Percentiles rank a stretch among this genome's conserved stretches.
Conservation (phyloP, 306 rosid genomes). For the Arachis hypogaea region DNA sequence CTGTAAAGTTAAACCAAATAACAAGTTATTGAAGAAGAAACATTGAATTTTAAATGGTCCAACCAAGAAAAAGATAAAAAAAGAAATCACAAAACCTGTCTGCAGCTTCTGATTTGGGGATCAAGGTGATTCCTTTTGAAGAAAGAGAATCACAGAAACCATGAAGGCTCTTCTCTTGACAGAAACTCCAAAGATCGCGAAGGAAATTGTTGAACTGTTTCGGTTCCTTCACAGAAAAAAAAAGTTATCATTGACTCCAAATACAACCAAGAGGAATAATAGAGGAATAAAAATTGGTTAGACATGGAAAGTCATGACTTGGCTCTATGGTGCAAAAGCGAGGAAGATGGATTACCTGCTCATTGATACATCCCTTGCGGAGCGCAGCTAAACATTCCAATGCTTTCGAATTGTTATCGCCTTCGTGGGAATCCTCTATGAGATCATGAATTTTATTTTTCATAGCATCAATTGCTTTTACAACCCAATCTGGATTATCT, state of each 20-base stretch:
- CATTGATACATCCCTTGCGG: slow-evolving; percentile 85
- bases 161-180: slow-evolving; percentile 52
- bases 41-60: not conserved
- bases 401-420: slow-evolving; percentile 71
- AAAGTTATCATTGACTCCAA: slow-evolving; percentile 17
- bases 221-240: slow-evolving; percentile 69
- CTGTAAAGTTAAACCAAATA: slow-evolving; percentile 52
- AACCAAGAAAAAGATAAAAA: slow-evolving; percentile 7
- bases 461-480: slow-evolving; percentile 74
- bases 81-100: slow-evolving; percentile 65
- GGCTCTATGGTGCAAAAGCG: not conserved
- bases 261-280: slow-evolving; percentile 25
- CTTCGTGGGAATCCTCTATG: slow-evolving; percentile 66
- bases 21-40: slow-evolving; percentile 20
- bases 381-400: slow-evolving; percentile 65
- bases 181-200: slow-evolving; percentile 60
- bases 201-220: slow-evolving; percentile 82
- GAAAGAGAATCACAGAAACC: slow-evolving; percentile 70
- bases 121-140: slow-evolving; percentile 63
- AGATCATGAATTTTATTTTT: slow-evolving; percentile 62
- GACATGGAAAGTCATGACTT: not conserved
- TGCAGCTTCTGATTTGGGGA: slow-evolving; percentile 71
- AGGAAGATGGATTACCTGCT: slow-evolving; percentile 59
- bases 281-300: slow-evolving; percentile 13
- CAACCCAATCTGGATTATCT: slow-evolving; percentile 77